phyloP scores from a whole-genome alignment of 2,329 filamentous ascomycete species.

The Pyrenochaeta sp. region DNA sequence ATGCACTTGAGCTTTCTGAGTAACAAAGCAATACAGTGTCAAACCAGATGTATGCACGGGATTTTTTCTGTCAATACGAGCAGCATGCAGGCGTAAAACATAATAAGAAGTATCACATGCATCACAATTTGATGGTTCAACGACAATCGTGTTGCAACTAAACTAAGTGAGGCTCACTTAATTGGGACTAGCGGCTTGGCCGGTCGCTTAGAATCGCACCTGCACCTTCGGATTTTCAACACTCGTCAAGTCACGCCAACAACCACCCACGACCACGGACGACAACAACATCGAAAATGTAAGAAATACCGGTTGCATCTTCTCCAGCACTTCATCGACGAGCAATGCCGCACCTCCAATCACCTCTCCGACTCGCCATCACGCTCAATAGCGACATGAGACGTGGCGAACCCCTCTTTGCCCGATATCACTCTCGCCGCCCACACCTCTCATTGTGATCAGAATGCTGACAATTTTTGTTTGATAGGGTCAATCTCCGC shows the following conservation, averaged over 20 bases:
- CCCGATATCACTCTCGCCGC: slow-evolving; percentile 27
- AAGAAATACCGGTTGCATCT: slow-evolving; percentile 40
- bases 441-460: slow-evolving; percentile 25
- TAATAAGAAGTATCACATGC: neutral
- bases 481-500: slow-evolving; percentile 93
- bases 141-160: neutral
- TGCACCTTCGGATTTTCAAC: slow-evolving; percentile 12
- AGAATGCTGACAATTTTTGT: slow-evolving; percentile 41
- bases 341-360: slow-evolving; percentile 27
- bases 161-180: neutral
- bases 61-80: neutral
- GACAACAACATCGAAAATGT: slow-evolving; percentile 54
- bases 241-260: slow-evolving; percentile 14
- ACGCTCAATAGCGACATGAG: slow-evolving; percentile 31
- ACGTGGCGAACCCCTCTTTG: slow-evolving; percentile 49
- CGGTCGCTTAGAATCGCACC: neutral
- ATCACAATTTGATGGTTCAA: neutral
- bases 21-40: too few relatives aligned
- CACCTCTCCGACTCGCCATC: slow-evolving; percentile 29
- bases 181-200: slow-evolving; percentile 1
- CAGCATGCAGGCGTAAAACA: neutral
- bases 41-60: too few relatives aligned
- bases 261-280: slow-evolving; percentile 47
- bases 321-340: slow-evolving; percentile 18
- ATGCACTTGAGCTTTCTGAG: too few relatives aligned